phyloP scores from a whole-genome alignment of 371 early-diverging fungal genomes.

The Zancudomyces culisetae region DNA sequence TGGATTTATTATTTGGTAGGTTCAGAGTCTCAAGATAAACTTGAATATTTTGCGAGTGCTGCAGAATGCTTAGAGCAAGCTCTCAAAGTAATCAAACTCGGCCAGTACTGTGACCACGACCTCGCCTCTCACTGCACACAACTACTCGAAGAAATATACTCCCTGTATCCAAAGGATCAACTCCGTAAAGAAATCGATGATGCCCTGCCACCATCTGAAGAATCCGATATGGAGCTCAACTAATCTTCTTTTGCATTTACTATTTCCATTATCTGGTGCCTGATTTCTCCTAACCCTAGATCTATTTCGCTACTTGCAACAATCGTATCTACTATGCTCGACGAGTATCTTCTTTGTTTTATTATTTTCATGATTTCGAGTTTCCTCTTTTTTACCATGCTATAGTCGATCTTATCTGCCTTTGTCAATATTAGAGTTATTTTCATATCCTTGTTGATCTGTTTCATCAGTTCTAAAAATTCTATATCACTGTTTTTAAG shows the following conservation, averaged over 20 bases:
- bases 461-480: constrained; percentile 35
- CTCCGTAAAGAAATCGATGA: no score
- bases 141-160: background rate
- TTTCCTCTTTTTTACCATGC: no score
- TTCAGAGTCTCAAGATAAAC: constrained; percentile 30
- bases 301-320: no score
- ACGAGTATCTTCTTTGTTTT: no score
- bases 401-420: constrained; percentile 30
- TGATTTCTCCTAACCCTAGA: no score
- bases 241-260: no score
- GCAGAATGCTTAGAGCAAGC: constrained; percentile 3
- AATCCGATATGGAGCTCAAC: no score
- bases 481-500: constrained; percentile 39
- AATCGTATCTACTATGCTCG: no score
- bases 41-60: constrained; percentile 11
- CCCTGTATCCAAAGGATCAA: background rate
- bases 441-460: constrained; percentile 8
- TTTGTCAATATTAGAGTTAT: constrained; percentile 48
- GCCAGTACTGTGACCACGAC: background rate
- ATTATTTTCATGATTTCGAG: no score
- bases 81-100: background rate
- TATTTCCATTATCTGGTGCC: no score
- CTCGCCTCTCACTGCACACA: background rate
- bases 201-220: no score
- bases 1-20: constrained; percentile 75